A percentile compares a stretch with the other conserved stretches of the same genome.
Evolutionary conservation across 768 basidiomycete species (phyloP).

Genomic region (Lentinula sp.): DNA sequence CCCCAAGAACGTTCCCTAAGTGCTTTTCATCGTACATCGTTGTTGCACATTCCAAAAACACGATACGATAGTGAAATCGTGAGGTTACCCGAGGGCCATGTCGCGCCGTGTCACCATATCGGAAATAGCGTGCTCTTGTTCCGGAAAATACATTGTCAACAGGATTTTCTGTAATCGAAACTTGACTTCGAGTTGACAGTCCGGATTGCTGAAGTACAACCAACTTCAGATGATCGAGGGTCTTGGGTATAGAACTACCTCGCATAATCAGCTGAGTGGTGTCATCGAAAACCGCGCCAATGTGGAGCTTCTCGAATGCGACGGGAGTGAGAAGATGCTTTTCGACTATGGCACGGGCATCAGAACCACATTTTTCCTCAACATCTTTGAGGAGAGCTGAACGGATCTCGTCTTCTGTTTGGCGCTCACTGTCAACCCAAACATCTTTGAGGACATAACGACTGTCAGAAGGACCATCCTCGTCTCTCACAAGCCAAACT

Average conservation of each 20-base stretch:
- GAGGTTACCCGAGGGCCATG: background rate
- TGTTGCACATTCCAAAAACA: background rate
- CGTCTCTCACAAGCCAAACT: background rate
- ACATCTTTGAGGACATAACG: too few relatives aligned
- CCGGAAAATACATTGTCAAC: background rate
- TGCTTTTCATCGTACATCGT: background rate
- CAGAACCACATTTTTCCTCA: background rate
- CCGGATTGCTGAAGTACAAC: background rate
- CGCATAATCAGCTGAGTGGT: background rate
- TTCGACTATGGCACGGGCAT: background rate
- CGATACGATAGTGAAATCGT: background rate
- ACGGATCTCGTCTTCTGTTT: background rate
- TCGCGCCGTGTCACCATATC: background rate
- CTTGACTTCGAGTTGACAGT: too few relatives aligned
- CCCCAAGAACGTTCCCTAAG: background rate
- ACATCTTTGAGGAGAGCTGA: background rate
- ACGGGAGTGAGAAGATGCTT: background rate
- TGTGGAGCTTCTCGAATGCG: background rate
- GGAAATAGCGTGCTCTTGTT: background rate
- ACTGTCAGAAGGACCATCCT: background rate
- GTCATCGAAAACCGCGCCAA: background rate
- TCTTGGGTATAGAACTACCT: background rate
- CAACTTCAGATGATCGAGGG: background rate
- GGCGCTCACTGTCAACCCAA: background rate
- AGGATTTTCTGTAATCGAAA: background rate